phyloP scores from a whole-genome alignment of 2,329 filamentous ascomycete species.

The Hypoxylon sp. region DNA sequence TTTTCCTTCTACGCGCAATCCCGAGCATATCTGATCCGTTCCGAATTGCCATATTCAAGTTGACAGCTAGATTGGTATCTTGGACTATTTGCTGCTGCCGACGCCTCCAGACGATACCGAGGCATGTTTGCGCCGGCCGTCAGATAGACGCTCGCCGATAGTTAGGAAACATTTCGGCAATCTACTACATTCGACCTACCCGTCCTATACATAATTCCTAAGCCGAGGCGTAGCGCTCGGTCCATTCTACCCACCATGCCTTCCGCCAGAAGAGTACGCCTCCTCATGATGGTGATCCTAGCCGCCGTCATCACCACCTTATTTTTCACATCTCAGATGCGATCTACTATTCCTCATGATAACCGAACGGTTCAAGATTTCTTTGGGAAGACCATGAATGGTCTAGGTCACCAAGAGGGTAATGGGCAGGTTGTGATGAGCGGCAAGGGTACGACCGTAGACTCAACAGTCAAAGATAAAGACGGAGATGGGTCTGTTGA shows the following conservation, averaged over 20 bases:
- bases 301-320: slow-evolving; percentile 76
- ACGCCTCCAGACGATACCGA: slow-evolving; percentile 27
- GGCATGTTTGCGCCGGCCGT: slow-evolving; percentile 45
- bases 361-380: slow-evolving; percentile 66
- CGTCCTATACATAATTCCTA: slow-evolving; percentile 24
- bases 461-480: slow-evolving; percentile 62
- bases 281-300: slow-evolving; percentile 75
- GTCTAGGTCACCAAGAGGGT: slow-evolving; percentile 61
- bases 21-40: slow-evolving; percentile 9
- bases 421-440: slow-evolving; percentile 60
- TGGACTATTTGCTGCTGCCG: slow-evolving; percentile 6
- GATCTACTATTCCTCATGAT: slow-evolving; percentile 65
- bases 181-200: slow-evolving; percentile 6
- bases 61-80: slow-evolving; percentile 15
- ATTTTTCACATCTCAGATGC: slow-evolving; percentile 78
- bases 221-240: slow-evolving; percentile 3
- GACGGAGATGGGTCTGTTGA: slow-evolving; percentile 70
- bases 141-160: slow-evolving; percentile 37
- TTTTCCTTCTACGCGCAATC: slow-evolving; percentile 22
- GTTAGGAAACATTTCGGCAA: slow-evolving; percentile 20
- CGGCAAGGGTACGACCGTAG: slow-evolving; percentile 55
- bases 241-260: slow-evolving; percentile 66
- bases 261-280: slow-evolving; percentile 77
- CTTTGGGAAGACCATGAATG: slow-evolving; percentile 72
- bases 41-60: slow-evolving; percentile 5